These are phyloP conservation scores for Phylloporus arenicola DNA, from an alignment of 768 basidiomycete species.

Conservation along the genomic window DNA sequence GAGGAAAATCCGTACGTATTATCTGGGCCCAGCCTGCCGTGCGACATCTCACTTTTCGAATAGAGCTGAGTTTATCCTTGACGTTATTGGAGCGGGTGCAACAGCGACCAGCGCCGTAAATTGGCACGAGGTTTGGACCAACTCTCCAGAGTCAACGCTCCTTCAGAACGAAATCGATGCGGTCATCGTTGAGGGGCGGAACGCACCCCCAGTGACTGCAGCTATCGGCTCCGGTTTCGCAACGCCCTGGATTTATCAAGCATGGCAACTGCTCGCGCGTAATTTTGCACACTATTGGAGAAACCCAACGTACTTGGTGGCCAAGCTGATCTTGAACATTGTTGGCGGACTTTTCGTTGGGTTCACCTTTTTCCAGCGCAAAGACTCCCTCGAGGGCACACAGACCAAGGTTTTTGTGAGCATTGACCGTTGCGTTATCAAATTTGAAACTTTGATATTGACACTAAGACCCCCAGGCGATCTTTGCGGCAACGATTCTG, in stretches of 20 bases:
- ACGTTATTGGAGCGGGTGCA: slow-evolving; percentile 71
- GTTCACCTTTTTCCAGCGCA: slow-evolving; percentile 58
- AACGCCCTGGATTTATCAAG: slow-evolving; percentile 49
- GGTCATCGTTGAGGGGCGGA: slow-evolving; percentile 46
- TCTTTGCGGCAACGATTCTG: slow-evolving; percentile 51
- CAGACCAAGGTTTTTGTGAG: slow-evolving; percentile 64
- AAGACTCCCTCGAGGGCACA: slow-evolving; percentile 49
- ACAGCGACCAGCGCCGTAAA: slow-evolving; percentile 49
- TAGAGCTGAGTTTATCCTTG: slow-evolving; percentile 63
- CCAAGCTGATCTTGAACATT: slow-evolving; percentile 52
- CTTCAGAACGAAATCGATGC: slow-evolving; percentile 37
- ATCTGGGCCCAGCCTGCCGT: too few species aligned
- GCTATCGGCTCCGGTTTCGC: slow-evolving; percentile 44
- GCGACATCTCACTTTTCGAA: too few species aligned
- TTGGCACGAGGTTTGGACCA: slow-evolving; percentile 63
- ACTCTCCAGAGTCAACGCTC: slow-evolving; percentile 40
- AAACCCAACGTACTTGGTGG: slow-evolving; percentile 53
- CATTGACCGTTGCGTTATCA: slow-evolving; percentile 3
- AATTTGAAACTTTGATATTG: background rate
- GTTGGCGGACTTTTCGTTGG: slow-evolving; percentile 51
- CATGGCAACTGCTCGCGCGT: slow-evolving; percentile 40
- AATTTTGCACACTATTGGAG: slow-evolving; percentile 47
- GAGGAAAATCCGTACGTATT: slow-evolving; percentile 60
- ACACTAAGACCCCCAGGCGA: slow-evolving; percentile 32
- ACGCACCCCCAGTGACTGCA: slow-evolving; percentile 34